A percentile compares a stretch with the other conserved stretches of the same genome.
Evolutionary conservation across 257 asterid genomes (phyloP).

Genomic region (Nicotiana knightiana): DNA sequence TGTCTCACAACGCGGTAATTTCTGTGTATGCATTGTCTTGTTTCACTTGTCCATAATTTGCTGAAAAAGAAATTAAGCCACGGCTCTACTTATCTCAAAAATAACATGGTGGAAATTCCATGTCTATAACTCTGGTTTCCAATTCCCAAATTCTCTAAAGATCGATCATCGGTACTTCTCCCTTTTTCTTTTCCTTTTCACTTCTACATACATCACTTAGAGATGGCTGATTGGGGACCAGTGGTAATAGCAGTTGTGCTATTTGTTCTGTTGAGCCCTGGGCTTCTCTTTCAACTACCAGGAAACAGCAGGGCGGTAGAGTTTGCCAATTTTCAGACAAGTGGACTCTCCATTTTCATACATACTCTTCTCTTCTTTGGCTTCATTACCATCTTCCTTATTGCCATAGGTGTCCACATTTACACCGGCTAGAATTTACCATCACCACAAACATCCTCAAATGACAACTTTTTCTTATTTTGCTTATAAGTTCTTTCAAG

Average conservation of each 20-base stretch:
- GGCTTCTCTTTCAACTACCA: slow-evolving; percentile 77
- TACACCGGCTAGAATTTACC: slow-evolving; percentile 39
- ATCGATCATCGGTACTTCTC: neutral
- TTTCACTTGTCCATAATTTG: neutral
- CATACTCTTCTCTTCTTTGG: slow-evolving; percentile 74
- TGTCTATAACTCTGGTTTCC: neutral
- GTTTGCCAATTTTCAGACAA: slow-evolving; percentile 76
- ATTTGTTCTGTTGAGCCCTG: slow-evolving; percentile 76
- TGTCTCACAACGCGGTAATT: neutral
- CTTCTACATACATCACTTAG: neutral
- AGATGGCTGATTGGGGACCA: slow-evolving; percentile 95
- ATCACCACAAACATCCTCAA: too few relatives aligned
- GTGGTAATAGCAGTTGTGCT: slow-evolving; percentile 81
- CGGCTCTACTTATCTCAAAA: neutral
- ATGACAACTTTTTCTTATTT: neutral
- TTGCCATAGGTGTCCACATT: slow-evolving; percentile 70
- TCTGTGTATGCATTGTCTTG: neutral
- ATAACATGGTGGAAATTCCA: neutral
- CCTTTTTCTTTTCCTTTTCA: neutral
- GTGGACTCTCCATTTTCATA: slow-evolving; percentile 63
- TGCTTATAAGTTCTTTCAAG: too few relatives aligned
- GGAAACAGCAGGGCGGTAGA: slow-evolving; percentile 58
- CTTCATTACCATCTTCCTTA: slow-evolving; percentile 65
- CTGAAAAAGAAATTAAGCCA: neutral
- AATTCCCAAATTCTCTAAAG: neutral